Base-by-base conservation (phyloP, 257 asterid genomes). In the Datura wrightii region DNA sequence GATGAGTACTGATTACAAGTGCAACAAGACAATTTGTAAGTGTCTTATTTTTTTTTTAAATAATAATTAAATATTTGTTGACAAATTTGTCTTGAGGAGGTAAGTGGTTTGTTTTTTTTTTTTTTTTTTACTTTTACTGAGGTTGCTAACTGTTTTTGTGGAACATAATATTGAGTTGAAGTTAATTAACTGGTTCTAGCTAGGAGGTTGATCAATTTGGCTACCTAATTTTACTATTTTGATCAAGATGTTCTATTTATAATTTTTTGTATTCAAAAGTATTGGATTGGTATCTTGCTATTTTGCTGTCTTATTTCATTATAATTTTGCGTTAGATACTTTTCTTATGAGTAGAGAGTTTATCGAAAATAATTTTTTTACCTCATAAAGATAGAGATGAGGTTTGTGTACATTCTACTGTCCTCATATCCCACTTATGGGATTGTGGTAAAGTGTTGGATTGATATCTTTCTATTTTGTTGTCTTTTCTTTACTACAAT, bases 141-240 rank as follows among this genome's bases (percentile, higher is more conserved):
- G 39, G 24, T 76, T 76, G 31, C 82, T 76, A 76, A 76, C 63
- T 50, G 82, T 5, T 74, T 19, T 76, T 50, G 19, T 76, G 82
- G 15, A 76, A 76, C 82, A 76, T 76, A 24, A 50, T 15, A 76
- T 76, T 50, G 46, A 31, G 14, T 74, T 52, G 62, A 76, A 31
- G 46, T 76, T 50, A 76, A 52, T 76, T 76, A 76, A 76, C 82
- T 76, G 8, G 82, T 76, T 7, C 63, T 76, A 76, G 82, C 24
- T 76, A 11, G 63, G 62, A 76, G 5, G 44, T 74, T 67, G 50
- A 69, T 37, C 42, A 6, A 48, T 50, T 50, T 50, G 44, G 24
- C 59, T 48, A 74, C 60, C 19, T 3, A 74, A 19, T 3, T 24
- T 74, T 74, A 74, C 18, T 72, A 48, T 48, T 74, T 74, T 72